These are phyloP conservation scores for Pulveroboletus sp. DNA, from an alignment of 768 basidiomycete genomes.

Conservation along the genomic window DNA sequence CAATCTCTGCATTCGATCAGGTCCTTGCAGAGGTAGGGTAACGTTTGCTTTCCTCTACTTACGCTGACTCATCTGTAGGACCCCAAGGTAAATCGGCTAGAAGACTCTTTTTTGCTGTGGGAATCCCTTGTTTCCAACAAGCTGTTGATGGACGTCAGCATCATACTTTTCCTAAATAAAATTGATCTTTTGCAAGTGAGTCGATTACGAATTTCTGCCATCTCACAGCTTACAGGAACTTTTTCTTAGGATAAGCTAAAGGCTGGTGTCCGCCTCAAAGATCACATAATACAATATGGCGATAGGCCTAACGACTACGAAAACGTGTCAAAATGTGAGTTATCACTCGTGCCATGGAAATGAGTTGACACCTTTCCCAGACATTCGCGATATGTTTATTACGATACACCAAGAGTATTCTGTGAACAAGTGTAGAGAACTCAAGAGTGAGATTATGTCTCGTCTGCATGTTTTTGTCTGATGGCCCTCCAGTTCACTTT, in stretches of 20 bases:
- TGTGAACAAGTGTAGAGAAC: slow-evolving; percentile 66
- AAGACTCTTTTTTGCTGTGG: slow-evolving; percentile 78
- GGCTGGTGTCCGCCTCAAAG: slow-evolving; percentile 65
- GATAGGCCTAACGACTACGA: slow-evolving; percentile 78
- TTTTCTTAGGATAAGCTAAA: slow-evolving; percentile 60
- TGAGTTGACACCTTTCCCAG: slow-evolving; percentile 33
- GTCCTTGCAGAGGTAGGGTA: slow-evolving; percentile 65
- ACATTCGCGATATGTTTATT: slow-evolving; percentile 70
- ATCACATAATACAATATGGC: slow-evolving; percentile 67
- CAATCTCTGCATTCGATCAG: slow-evolving; percentile 86
- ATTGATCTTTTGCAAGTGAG: slow-evolving; percentile 68
- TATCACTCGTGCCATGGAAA: neutral
- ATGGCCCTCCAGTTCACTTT: slow-evolving; percentile 53
- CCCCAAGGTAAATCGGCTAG: slow-evolving; percentile 65
- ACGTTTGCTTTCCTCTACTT: slow-evolving; percentile 4
- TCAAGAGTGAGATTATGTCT: slow-evolving; percentile 51
- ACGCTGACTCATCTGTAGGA: slow-evolving; percentile 42
- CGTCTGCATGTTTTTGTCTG: neutral
- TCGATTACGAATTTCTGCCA: neutral
- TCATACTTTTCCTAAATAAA: slow-evolving; percentile 81
- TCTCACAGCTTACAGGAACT: neutral
- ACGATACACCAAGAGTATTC: slow-evolving; percentile 62
- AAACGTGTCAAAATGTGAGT: slow-evolving; percentile 67
- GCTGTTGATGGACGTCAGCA: slow-evolving; percentile 66
- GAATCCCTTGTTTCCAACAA: slow-evolving; percentile 66